phyloP scores from a whole-genome alignment of 345 rosid species.

The Gossypioides kirkii region DNA sequence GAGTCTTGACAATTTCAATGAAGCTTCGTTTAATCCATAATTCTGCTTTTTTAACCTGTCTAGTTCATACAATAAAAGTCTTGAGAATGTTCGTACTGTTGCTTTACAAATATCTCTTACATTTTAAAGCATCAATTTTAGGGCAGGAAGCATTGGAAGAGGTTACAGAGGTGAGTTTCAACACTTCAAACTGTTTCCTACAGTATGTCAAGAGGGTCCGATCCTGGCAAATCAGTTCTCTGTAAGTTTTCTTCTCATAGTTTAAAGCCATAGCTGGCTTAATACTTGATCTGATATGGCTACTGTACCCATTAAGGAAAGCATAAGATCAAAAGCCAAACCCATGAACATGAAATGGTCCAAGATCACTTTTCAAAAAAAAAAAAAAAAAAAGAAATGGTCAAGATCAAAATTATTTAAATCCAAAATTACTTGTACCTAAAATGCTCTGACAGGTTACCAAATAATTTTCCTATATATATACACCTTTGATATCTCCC shows the following conservation, averaged over 20 bases:
- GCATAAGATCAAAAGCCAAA: too few species aligned
- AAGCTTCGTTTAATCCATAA: not conserved
- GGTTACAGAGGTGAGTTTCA: slow-evolving; percentile 87
- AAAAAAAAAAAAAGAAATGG: too few species aligned
- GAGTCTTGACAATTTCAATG: not conserved
- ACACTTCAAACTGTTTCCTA: slow-evolving; percentile 74
- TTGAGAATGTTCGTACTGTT: not conserved
- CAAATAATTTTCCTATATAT: not conserved
- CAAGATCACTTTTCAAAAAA: too few species aligned
- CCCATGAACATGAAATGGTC: too few species aligned
- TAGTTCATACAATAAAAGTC: not conserved
- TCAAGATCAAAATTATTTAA: too few species aligned
- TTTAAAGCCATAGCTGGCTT: not conserved
- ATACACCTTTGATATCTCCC: not conserved
- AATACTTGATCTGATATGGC: not conserved
- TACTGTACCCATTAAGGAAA: too few species aligned
- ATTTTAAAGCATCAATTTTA: slow-evolving; percentile 19
- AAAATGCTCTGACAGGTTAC: too few species aligned
- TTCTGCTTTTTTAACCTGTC: not conserved
- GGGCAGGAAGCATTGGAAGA: slow-evolving; percentile 91
- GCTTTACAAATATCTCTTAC: slow-evolving; percentile 1
- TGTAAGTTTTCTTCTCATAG: slow-evolving; percentile 45
- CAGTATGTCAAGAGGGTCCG: slow-evolving; percentile 62
- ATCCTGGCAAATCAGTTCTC: slow-evolving; percentile 91
- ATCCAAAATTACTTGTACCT: too few species aligned